These are phyloP conservation scores for Capsella bursapastoris DNA, from an alignment of 345 rosid species.

Conservation along the genomic window DNA sequence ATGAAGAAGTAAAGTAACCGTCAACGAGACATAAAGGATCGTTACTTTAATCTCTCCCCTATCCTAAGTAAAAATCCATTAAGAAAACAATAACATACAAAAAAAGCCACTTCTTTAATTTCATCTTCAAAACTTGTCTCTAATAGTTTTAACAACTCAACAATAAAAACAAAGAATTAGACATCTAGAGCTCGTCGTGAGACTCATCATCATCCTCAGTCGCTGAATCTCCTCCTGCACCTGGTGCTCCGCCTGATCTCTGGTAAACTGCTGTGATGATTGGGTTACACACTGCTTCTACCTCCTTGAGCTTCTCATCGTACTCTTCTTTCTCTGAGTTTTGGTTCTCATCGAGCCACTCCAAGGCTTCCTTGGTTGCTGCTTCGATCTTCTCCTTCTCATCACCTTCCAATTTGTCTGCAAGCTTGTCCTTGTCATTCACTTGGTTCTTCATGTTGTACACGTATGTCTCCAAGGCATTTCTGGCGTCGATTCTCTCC, in stretches of 20 bases:
- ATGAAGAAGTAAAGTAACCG: not conserved
- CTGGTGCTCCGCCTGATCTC: slow-evolving; percentile 85
- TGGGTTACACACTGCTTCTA: slow-evolving; percentile 95
- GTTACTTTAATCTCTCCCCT: slow-evolving; percentile 9
- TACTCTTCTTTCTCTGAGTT: slow-evolving; percentile 85
- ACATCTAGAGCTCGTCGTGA: slow-evolving; percentile 42
- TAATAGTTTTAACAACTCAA: slow-evolving; percentile 37
- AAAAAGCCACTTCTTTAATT: not conserved
- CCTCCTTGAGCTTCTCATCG: slow-evolving; percentile 95
- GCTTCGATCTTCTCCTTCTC: slow-evolving; percentile 92
- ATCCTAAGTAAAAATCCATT: not conserved
- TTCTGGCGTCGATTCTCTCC: slow-evolving; percentile 78
- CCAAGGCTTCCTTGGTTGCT: slow-evolving; percentile 87
- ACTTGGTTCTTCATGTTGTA: slow-evolving; percentile 99
- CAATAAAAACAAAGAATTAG: not conserved
- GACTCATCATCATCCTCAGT: slow-evolving; percentile 46
- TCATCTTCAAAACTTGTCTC: slow-evolving; percentile 36
- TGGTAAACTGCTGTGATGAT: slow-evolving; percentile 88
- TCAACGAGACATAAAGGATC: slow-evolving; percentile 8
- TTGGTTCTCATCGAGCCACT: slow-evolving; percentile 97
- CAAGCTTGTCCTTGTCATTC: slow-evolving; percentile 89
- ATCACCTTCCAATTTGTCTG: slow-evolving; percentile 83
- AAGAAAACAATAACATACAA: not conserved
- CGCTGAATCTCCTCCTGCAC: slow-evolving; percentile 42
- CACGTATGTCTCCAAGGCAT: slow-evolving; percentile 80